Percentiles rank a stretch among this genome's conserved stretches.
phyloP scores from a whole-genome alignment of 1,139 yeast genomes.

The Taphrina populina region DNA sequence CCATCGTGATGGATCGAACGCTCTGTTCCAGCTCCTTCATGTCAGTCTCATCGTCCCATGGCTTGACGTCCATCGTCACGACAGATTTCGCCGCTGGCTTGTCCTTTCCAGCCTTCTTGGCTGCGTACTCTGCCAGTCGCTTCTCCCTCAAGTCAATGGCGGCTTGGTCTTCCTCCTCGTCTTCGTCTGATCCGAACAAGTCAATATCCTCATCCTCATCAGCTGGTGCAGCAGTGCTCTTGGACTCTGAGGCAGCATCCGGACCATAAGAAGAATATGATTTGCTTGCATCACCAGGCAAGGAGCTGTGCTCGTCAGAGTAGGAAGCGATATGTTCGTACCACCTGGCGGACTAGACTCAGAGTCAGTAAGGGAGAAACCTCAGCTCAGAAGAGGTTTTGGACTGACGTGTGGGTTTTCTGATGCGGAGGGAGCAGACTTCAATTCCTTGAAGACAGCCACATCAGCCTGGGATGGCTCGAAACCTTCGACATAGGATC shows the following conservation, averaged over 20 bases:
- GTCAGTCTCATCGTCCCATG: conserved; percentile 99
- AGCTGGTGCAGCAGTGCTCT: conserved; percentile 57
- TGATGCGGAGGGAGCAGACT: conserved; percentile 52
- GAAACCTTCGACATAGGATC: conserved; percentile 69
- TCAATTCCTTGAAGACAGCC: conserved; percentile 88
- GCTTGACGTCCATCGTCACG: conserved; percentile 95
- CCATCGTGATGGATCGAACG: conserved; percentile 79
- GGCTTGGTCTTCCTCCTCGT: conserved; percentile 90
- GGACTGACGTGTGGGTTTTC: conserved; percentile 76
- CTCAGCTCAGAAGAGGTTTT: no score
- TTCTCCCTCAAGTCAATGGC: conserved; percentile 96
- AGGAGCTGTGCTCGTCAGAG: conserved; percentile 65
- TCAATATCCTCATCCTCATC: conserved; percentile 87
- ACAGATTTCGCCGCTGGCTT: conserved; percentile 98
- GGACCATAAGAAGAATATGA: conserved; percentile 58
- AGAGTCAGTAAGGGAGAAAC: no score
- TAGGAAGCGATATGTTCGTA: conserved; percentile 94
- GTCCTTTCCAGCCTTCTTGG: conserved; percentile 95
- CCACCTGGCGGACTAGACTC: conserved; percentile 70
- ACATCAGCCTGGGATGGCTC: conserved; percentile 96
- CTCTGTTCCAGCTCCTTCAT: conserved; percentile 80
- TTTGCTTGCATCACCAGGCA: conserved; percentile 47
- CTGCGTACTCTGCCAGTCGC: conserved; percentile 96
- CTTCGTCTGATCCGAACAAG: conserved; percentile 87
- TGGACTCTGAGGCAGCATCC: conserved; percentile 59